Base-by-base conservation (phyloP, 1,139 yeast species). In the Lodderomyces parapsilosis region DNA sequence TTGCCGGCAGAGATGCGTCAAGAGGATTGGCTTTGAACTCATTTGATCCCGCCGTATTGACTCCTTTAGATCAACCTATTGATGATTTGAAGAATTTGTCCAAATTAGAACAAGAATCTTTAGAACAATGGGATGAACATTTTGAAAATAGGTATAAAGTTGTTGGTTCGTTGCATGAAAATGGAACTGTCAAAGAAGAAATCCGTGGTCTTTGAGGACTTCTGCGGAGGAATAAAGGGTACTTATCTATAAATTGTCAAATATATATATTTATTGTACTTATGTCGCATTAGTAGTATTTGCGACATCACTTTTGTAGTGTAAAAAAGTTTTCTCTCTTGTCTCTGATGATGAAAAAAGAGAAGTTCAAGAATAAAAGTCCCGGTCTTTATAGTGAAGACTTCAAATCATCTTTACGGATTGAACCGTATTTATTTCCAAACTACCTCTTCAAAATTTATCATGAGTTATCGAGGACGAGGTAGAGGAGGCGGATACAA, bases 1-100 rank as follows among this genome's bases (percentile, higher is more conserved):
- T 93, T 71, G 98, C 98, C 1, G 99, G 99, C 3, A 85, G 89
- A 53, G 99, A 93, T 65, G 98, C 99, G 2, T 86, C 96, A 2
- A 72, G 99, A 51, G 99, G 99, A 0, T 76, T 93, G 49, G 97
- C 98, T 1, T 73, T 80, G 57, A 93, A 91, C 63, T 86, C 96
- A 27, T 93, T 93, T 66, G 98, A 93, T 41, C 60, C 73, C 30
- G 76, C 65, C 2, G 69, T 74, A 44, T 70, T 86, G 36, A 80
- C 77, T 38, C 73, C 78, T 11, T 68, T 83, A 59, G 83, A 79
- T 47, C 69, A 81, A 49, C 94, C 96, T 10, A 77, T 93, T 51
- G 99, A 93, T 58, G 65, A 66, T 11, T 71, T 93, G 48, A 58
- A 65, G 0, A 93, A 81, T 50, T 74, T 93, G 53, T 66, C 74